Percentiles rank a stretch among this genome's conserved stretches.
Evolutionary conservation across 495 filamentous ascomycete genomes (phyloP).

Genomic region (Astrothelium macrocarpum): DNA sequence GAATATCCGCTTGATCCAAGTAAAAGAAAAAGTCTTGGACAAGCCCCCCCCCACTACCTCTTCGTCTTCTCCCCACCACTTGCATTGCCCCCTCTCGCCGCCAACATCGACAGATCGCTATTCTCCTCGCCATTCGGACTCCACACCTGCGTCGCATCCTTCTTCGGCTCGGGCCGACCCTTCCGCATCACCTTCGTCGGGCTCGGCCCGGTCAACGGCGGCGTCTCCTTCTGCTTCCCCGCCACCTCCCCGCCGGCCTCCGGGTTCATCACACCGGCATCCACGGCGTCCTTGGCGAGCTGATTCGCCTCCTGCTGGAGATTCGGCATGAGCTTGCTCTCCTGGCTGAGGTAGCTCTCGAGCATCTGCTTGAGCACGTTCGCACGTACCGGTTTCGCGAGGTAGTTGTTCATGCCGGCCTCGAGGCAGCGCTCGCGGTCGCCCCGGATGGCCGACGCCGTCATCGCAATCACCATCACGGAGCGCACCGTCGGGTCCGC

Average conservation of each 20-base stretch:
- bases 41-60: neutral
- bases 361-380: constrained; percentile 32
- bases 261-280: neutral
- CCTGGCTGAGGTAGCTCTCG: constrained; percentile 32
- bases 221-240: neutral
- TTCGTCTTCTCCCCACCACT: neutral
- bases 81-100: neutral
- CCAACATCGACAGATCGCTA: neutral
- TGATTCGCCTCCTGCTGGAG: constrained; percentile 33
- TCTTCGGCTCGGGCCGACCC: neutral
- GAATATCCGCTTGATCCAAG: neutral
- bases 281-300: constrained; percentile 21
- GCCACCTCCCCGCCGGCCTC: neutral
- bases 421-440: constrained; percentile 87
- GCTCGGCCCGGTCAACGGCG: neutral
- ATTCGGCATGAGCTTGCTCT: constrained; percentile 27
- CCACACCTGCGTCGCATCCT: constrained; percentile 1
- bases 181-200: neutral
- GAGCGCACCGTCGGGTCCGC: constrained; percentile 60
- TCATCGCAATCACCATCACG: constrained; percentile 87
- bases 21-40: neutral
- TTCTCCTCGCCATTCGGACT: neutral
- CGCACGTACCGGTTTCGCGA: constrained; percentile 78
- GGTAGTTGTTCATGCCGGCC: constrained; percentile 91
- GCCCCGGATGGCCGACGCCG: constrained; percentile 80